phyloP scores from a whole-genome alignment of 2,329 filamentous ascomycete genomes.

The Immersiporthe knoxdaviesiana region DNA sequence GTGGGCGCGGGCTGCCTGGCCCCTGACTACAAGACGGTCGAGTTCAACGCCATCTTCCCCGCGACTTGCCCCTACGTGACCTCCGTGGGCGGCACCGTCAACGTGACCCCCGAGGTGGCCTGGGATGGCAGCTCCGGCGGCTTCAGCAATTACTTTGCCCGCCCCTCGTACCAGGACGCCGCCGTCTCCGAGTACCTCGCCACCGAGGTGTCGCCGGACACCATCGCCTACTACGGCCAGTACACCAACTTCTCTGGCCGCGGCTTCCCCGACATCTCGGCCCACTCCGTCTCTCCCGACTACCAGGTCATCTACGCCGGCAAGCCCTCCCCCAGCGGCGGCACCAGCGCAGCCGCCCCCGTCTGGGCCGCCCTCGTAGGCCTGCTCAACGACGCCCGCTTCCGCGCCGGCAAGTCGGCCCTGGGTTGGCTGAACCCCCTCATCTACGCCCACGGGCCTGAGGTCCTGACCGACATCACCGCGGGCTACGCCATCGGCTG shows the following conservation, averaged over 20 bases:
- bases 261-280: slow-evolving; percentile 25
- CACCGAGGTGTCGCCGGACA: slow-evolving; percentile 44
- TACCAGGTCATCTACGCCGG: slow-evolving; percentile 24
- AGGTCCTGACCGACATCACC: slow-evolving; percentile 33
- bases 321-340: background rate
- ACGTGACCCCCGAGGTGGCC: slow-evolving; percentile 53
- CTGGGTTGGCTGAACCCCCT: slow-evolving; percentile 47
- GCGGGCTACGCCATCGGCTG: slow-evolving; percentile 22
- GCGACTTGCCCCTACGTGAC: slow-evolving; percentile 63
- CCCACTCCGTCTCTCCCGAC: slow-evolving; percentile 45
- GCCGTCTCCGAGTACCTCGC: slow-evolving; percentile 50
- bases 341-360: slow-evolving; percentile 52
- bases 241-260: slow-evolving; percentile 40
- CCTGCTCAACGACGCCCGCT: slow-evolving; percentile 55
- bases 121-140: slow-evolving; percentile 57
- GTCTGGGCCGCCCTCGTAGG: slow-evolving; percentile 56
- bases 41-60: slow-evolving; percentile 48
- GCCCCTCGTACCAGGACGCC: slow-evolving; percentile 49
- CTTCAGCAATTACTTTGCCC: slow-evolving; percentile 52
- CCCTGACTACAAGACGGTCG: slow-evolving; percentile 34
- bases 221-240: slow-evolving; percentile 42
- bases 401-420: slow-evolving; percentile 45
- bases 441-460: slow-evolving; percentile 27
- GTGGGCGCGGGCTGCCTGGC: slow-evolving; percentile 37
- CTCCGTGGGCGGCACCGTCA: slow-evolving; percentile 61